Conservation (phyloP, 2,329 filamentous ascomycete genomes). For the Aspergillus proliferans region DNA sequence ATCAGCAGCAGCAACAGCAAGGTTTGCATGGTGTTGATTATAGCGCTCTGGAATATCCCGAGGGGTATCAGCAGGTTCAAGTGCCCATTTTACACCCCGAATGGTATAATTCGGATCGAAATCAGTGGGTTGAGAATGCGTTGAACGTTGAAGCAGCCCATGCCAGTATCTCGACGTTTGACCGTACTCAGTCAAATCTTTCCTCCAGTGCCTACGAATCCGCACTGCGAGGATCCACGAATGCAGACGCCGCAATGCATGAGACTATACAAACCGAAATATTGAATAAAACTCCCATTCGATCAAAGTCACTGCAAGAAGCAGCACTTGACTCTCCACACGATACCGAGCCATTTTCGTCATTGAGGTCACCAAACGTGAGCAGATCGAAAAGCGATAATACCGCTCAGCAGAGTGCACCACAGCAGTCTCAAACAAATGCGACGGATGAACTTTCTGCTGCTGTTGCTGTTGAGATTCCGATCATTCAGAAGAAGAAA, state of each 20-base stretch:
- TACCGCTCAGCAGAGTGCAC: slow-evolving; percentile 4
- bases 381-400: slow-evolving; percentile 19
- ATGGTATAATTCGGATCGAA: too few relatives aligned
- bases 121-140: too few relatives aligned
- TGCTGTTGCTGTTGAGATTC: slow-evolving; percentile 17
- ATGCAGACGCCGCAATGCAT: background rate
- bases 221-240: slow-evolving; percentile 5
- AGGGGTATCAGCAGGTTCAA: too few relatives aligned
- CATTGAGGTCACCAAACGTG: slow-evolving; percentile 21
- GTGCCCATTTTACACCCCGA: too few relatives aligned
- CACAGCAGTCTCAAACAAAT: slow-evolving; percentile 6
- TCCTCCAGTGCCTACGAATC: slow-evolving; percentile 22
- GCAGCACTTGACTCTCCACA: slow-evolving; percentile 26
- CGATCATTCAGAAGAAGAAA: slow-evolving; percentile 21
- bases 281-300: slow-evolving; percentile 10
- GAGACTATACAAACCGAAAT: slow-evolving; percentile 4
- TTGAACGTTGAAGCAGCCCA: background rate
- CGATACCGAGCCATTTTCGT: slow-evolving; percentile 37
- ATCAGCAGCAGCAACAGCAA: background rate
- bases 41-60: background rate
- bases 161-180: slow-evolving; percentile 1
- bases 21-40: background rate
- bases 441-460: slow-evolving; percentile 24
- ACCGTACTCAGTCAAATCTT: slow-evolving; percentile 5
- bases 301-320: slow-evolving; percentile 22